phyloP scores from a whole-genome alignment of 768 basidiomycete genomes.

The Chalciporus chontae region DNA sequence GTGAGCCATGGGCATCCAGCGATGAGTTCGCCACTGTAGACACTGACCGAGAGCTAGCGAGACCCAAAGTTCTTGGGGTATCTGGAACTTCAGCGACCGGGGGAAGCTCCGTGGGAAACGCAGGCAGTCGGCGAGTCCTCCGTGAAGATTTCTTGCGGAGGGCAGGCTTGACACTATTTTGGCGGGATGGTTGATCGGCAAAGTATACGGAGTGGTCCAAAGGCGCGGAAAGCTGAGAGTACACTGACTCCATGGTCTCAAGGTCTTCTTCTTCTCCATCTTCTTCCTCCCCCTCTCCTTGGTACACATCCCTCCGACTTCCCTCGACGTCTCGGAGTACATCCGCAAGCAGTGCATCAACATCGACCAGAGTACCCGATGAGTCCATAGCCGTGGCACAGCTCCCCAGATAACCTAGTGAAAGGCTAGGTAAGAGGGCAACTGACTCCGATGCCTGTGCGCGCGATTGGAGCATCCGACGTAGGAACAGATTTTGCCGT shows the following conservation, averaged over 20 bases:
- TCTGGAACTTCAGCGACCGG: slow-evolving; percentile 21
- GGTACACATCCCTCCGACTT: not conserved
- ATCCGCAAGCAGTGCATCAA: slow-evolving; percentile 14
- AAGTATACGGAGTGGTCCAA: slow-evolving; percentile 10
- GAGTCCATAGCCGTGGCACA: slow-evolving; percentile 6
- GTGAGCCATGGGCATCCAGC: slow-evolving; percentile 8
- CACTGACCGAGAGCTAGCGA: not conserved
- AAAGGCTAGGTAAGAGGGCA: not conserved
- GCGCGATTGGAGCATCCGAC: slow-evolving; percentile 21
- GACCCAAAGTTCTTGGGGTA: not conserved
- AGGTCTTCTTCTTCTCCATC: slow-evolving; percentile 1
- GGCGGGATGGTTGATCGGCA: slow-evolving; percentile 3
- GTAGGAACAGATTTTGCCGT: slow-evolving; percentile 12
- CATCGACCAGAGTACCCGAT: not conserved
- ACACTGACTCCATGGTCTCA: slow-evolving; percentile 13
- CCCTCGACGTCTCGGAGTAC: slow-evolving; percentile 14
- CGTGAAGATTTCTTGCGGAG: slow-evolving; percentile 13
- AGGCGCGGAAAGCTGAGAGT: slow-evolving; percentile 25
- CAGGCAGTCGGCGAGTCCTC: not conserved
- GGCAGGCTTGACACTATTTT: not conserved
- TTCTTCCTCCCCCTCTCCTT: not conserved
- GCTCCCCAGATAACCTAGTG: not conserved
- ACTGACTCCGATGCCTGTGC: slow-evolving; percentile 13
- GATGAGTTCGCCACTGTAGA: slow-evolving; percentile 8
- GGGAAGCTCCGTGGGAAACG: slow-evolving; percentile 5